A percentile compares a stretch with the other conserved stretches of the same genome.
These are phyloP conservation scores for Epichloe gansuensis DNA, from an alignment of 2,329 filamentous ascomycete genomes.

Conservation along the genomic window DNA sequence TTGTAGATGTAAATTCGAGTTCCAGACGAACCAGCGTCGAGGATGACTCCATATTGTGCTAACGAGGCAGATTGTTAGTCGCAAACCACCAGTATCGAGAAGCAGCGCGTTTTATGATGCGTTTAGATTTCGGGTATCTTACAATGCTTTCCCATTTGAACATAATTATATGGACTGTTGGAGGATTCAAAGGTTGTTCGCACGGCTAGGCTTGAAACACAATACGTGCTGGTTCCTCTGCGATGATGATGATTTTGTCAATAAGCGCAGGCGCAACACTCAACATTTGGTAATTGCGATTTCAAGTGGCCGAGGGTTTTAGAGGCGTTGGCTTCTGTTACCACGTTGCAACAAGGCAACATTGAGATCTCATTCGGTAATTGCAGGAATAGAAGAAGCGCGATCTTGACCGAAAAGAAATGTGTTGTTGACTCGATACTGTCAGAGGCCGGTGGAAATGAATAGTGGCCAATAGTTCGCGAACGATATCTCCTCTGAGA, in stretches of 20 bases:
- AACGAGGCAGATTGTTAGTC: background rate
- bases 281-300: background rate
- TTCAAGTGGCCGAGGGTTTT: background rate
- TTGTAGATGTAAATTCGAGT: constrained; percentile 89
- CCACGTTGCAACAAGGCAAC: no score
- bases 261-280: background rate
- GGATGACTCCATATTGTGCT: constrained; percentile 79
- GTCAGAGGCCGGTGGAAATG: no score
- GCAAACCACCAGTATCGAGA: background rate
- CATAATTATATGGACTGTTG: background rate
- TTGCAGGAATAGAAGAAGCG: background rate
- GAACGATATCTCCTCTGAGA: no score
- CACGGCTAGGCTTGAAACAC: background rate
- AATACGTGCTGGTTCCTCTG: background rate
- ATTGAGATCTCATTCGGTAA: no score
- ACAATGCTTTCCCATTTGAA: constrained; percentile 19
- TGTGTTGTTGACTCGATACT: background rate
- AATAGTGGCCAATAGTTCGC: no score
- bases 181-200: background rate
- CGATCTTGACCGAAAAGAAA: background rate
- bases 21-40: constrained; percentile 95
- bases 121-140: constrained; percentile 1
- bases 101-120: background rate
- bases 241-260: background rate
- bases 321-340: no score